phyloP scores from a whole-genome alignment of 164 flowering plant species.

The Vitis rupestris region DNA sequence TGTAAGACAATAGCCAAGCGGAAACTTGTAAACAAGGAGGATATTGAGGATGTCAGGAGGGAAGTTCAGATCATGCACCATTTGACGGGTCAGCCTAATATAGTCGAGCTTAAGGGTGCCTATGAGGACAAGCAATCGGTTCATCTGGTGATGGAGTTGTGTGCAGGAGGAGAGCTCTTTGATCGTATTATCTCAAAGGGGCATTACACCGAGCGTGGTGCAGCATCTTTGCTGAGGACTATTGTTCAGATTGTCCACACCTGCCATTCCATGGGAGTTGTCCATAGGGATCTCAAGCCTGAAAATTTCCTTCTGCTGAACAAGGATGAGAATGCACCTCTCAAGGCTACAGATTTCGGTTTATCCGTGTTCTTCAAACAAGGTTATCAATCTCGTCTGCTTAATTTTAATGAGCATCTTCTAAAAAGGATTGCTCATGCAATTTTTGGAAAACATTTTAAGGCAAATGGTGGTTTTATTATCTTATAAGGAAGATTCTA shows the following conservation, averaged over 20 bases:
- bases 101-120: conserved; percentile 77
- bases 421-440: too few relatives aligned
- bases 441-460: too few relatives aligned
- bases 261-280: conserved; percentile 73
- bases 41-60: conserved; percentile 68
- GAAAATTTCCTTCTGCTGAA: conserved; percentile 66
- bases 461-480: too few relatives aligned
- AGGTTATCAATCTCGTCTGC: conserved; percentile 29
- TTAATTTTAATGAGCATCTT: too few relatives aligned
- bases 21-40: conserved; percentile 61
- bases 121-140: conserved; percentile 74
- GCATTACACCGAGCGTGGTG: conserved; percentile 64
- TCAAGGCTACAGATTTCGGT: conserved; percentile 77
- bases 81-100: conserved; percentile 66
- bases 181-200: conserved; percentile 71
- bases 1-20: conserved; percentile 80
- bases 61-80: conserved; percentile 86
- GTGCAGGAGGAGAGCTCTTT: conserved; percentile 82
- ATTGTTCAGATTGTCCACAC: conserved; percentile 71
- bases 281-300: conserved; percentile 77
- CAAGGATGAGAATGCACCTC: conserved; percentile 60
- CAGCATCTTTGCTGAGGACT: conserved; percentile 58
- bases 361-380: conserved; percentile 63
- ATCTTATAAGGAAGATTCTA: too few relatives aligned
- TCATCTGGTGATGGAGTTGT: conserved; percentile 79